Base-by-base conservation (phyloP, 306 rosid species). In the Prunus salicina region DNA sequence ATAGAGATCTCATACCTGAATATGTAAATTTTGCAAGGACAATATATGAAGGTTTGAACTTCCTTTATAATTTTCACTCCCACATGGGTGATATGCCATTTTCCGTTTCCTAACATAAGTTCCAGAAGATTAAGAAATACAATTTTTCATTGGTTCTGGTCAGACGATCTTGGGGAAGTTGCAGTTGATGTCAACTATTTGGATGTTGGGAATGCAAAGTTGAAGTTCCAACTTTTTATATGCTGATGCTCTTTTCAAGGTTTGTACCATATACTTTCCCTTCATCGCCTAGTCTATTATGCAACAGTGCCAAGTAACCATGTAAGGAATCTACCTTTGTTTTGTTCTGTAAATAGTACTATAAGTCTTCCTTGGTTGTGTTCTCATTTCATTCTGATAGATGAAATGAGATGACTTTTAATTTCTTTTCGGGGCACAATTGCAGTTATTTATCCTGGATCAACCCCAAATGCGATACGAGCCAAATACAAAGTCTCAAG, bases 151-250 rank as follows among this genome's bases (percentile, higher is more conserved):
- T 78, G 80, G 65, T 75, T 38, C 64, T 71, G 57, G 24, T 64
- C 88, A 90, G 98, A 92, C 50, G 96, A 88, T 86, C 78, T 92
- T 2, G 98, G 98, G 51, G 92, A 81, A 24, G 85, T 84, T 77
- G 96, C 81, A 24, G 91, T 88, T 57, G 98, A 92, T 85, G 98
- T 95, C 78, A 95, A 95, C 84, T 88, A 83, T 84, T 90, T 95
- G 85, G 84, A 87, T 38, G 87, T 80, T 2, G 97, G 96, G 73
- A 81, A 79, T 58, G 61, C 72, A 30, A 14, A 28, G 20, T 76
- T 70, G 47, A 76, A 84, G 68, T 89, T 82, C 73, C 87, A 87
- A 82, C 63, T 92, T 65, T 95, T 86, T 79, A 80, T 92, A 52
- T 92, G 98, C 81, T 90, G 86, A 91, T 80, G 60, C 60, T 81